Evolutionary conservation across 2,329 filamentous ascomycete genomes (phyloP), one percentile per base, ranked within the genome.

Genomic region (Fusarium sp.): DNA sequence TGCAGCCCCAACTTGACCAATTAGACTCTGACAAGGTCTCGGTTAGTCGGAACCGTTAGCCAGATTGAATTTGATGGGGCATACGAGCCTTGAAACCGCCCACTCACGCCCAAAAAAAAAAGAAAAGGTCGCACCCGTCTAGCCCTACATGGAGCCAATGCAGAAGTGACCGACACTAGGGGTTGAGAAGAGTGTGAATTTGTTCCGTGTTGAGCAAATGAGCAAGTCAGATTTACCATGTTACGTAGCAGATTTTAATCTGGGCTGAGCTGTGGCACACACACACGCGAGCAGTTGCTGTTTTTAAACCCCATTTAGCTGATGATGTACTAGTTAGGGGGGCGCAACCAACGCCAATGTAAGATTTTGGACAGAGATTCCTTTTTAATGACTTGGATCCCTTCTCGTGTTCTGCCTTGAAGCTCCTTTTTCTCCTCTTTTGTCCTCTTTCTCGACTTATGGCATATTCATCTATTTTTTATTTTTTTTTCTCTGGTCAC

Each of bases 251-350:
- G 44, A 61, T 50, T 50, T 67, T 32, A 17, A 35, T 50, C 64
- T 48, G 33, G 46, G 23, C 37, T 46, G 59, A 60, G 60, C 46
- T 38, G 50, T 37, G 42, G 55, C 62, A 61, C 48, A 46, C 46
- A 30, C 52, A 68, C 72, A 75, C 73, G 69, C 73, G 73, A 75
- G 69, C 73, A 73, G 52, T 74, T 75, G 27, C 73, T 74, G 42
- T 60, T 75, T 74, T 71, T 61, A 65, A 37, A 57, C 33, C 54
- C 50, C 27, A 15, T n/a, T 45, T 45, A 64, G 61, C 23, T 41
- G 35, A 41, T n/a, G 26, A 17, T 54, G 18, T 18, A 23, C 30
- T 42, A 42, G 35, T 30, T 42, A 32, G 18, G 49, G 48, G 49
- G 23, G 27, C 7, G 17, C 10, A 44, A 15, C 48, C 40, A 40